phyloP scores from a whole-genome alignment of 257 asterid species.

The Mentha longifolia region DNA sequence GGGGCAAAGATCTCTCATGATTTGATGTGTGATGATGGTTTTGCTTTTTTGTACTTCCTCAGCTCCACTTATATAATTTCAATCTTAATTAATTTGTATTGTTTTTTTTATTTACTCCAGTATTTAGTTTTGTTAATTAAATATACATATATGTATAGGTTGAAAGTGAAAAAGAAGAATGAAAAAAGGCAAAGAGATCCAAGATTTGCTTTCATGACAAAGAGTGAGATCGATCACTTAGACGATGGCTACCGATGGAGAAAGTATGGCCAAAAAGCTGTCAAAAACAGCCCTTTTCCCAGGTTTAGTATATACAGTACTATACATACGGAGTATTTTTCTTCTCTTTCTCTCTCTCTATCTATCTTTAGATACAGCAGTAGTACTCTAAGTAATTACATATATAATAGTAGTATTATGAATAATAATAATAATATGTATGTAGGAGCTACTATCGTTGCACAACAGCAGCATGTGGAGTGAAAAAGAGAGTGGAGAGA shows the following conservation, averaged over 20 bases:
- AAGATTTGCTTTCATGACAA: slow-evolving; percentile 95
- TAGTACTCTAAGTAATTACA: too few relatives aligned
- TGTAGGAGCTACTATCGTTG: slow-evolving; percentile 86
- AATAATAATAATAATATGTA: background rate
- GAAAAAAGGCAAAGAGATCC: slow-evolving; percentile 74
- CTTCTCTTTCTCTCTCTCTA: too few relatives aligned
- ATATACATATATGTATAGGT: slow-evolving; percentile 36
- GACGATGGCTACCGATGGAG: slow-evolving; percentile 98
- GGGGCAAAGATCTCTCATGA: slow-evolving; percentile 24
- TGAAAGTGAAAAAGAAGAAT: slow-evolving; percentile 76
- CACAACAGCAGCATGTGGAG: slow-evolving; percentile 84
- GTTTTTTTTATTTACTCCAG: too few relatives aligned
- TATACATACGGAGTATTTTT: too few relatives aligned
- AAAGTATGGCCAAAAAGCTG: slow-evolving; percentile 95
- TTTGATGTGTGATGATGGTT: too few relatives aligned
- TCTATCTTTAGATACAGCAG: too few relatives aligned
- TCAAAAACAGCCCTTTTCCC: slow-evolving; percentile 89
- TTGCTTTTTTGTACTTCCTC: too few relatives aligned
- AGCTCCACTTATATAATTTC: too few relatives aligned
- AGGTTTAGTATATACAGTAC: too few relatives aligned
- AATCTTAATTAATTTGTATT: too few relatives aligned
- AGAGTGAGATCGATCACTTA: slow-evolving; percentile 84
- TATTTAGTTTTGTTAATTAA: too few relatives aligned
- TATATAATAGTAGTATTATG: background rate
- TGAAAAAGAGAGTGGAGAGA: slow-evolving; percentile 91